Conservation (phyloP, 169 alveolate genomes). For the Plasmodium yoelii region DNA sequence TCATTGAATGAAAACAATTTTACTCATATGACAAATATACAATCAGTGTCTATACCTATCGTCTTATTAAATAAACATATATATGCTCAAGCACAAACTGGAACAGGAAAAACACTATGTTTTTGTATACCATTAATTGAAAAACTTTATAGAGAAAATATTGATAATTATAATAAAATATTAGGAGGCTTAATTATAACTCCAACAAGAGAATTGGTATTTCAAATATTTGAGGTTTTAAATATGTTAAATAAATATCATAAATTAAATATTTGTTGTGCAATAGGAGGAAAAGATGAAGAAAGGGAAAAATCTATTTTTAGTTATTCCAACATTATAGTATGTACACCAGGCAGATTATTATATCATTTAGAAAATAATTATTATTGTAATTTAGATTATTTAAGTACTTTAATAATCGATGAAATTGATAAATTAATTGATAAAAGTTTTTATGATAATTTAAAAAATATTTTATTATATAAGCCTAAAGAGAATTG, state of each 20-base stretch:
- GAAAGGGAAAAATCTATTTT: constrained; percentile 83
- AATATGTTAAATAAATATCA: constrained; percentile 92
- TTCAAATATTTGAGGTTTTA: constrained; percentile 95
- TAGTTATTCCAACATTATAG: constrained; percentile 94
- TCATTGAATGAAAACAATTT: constrained; percentile 56
- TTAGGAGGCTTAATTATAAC: constrained; percentile 92
- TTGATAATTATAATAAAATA: constrained; percentile 90
- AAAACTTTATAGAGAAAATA: constrained; percentile 94
- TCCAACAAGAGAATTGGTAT: constrained; percentile 98
- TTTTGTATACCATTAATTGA: constrained; percentile 95
- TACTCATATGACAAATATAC: constrained; percentile 68
- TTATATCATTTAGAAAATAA: constrained; percentile 86
- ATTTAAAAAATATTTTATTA: constrained; percentile 54
- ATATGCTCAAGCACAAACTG: constrained; percentile 93
- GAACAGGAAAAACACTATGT: constrained; percentile 98
- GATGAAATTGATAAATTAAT: constrained; percentile 76
- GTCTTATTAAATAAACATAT: constrained; percentile 69
- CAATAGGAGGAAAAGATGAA: constrained; percentile 96
- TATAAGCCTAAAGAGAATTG: constrained; percentile 72
- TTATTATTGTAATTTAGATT: constrained; percentile 66
- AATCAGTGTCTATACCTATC: constrained; percentile 56
- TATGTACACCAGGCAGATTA: constrained; percentile 98
- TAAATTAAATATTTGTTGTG: constrained; percentile 88
- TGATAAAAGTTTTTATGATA: constrained; percentile 72
- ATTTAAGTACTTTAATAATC: constrained; percentile 53